Percentiles rank a stretch among this genome's conserved stretches.
Evolutionary conservation across 169 alveolate species (phyloP).

Genomic region (Cryptosporidium sp.): DNA sequence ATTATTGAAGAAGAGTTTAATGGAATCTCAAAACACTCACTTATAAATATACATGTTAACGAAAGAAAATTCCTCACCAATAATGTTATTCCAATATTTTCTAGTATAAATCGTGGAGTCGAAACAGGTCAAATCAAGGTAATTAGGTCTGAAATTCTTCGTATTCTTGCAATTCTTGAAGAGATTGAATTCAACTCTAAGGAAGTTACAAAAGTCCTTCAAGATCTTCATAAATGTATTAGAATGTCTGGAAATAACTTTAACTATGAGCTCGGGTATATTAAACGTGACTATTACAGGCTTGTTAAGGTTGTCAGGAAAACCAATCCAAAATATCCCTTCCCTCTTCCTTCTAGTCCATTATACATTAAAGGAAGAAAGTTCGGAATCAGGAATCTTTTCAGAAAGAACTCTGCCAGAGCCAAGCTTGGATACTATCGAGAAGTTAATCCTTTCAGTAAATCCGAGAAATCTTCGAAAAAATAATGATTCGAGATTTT

Average conservation of each 20-base stretch:
- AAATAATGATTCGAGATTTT: neutral
- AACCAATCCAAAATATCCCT: neutral
- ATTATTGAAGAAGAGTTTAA: conserved; percentile 6
- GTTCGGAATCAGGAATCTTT: conserved; percentile 50
- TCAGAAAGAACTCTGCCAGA: conserved; percentile 57
- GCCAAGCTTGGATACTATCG: conserved; percentile 34
- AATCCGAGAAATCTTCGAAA: neutral
- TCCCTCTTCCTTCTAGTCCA: conserved; percentile 63
- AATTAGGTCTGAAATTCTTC: conserved; percentile 3
- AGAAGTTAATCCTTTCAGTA: conserved; percentile 28
- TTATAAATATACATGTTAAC: neutral
- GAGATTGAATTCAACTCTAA: conserved; percentile 48
- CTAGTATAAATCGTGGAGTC: neutral
- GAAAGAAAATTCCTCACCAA: conserved; percentile 13
- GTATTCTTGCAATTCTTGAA: conserved; percentile 56
- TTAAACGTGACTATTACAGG: conserved; percentile 28
- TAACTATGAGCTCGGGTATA: neutral
- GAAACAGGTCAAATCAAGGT: neutral
- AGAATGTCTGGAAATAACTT: neutral
- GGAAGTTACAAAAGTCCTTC: neutral
- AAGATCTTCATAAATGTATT: conserved; percentile 8
- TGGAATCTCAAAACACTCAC: conserved; percentile 4
- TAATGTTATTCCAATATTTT: conserved; percentile 23
- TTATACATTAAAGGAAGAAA: conserved; percentile 51
- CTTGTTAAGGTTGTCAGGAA: conserved; percentile 18